Conservation (phyloP, 345 rosid species). For the Lenwebbia sp. region DNA sequence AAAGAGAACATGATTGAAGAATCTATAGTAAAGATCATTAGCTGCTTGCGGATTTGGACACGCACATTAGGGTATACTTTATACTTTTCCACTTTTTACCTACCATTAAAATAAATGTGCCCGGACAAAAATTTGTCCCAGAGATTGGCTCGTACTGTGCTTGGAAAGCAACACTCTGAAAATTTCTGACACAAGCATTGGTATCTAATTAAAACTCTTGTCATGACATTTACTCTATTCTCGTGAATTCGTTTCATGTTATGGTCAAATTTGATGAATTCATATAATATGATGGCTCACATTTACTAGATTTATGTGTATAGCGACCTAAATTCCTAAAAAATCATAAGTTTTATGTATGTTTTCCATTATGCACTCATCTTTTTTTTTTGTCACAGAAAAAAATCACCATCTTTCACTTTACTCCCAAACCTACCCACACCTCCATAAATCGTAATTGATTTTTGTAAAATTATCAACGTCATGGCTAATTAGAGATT, state of each 20-base stretch:
- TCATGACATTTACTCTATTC: not conserved
- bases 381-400: accelerated
- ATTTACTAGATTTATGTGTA: not conserved
- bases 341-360: too few species aligned
- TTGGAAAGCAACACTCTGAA: not conserved
- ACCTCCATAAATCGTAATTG: accelerated
- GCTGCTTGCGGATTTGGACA: too few species aligned
- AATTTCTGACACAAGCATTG: not conserved
- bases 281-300: not conserved
- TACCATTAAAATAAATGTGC: too few species aligned
- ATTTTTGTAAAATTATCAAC: not conserved
- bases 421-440: not conserved
- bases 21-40: too few species aligned
- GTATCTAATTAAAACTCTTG: not conserved
- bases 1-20: too few species aligned
- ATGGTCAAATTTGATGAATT: not conserved
- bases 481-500: not conserved
- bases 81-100: too few species aligned
- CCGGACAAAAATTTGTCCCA: too few species aligned
- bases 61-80: too few species aligned
- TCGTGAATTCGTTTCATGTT: not conserved
- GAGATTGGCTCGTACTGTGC: not conserved
- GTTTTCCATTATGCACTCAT: too few species aligned
- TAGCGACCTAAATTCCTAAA: not conserved
- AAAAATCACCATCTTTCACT: not conserved